Percentiles rank a stretch among this genome's conserved stretches.
Conservation (phyloP, 2,329 filamentous ascomycete species). For the Aspergillus pseudoglaucus region DNA sequence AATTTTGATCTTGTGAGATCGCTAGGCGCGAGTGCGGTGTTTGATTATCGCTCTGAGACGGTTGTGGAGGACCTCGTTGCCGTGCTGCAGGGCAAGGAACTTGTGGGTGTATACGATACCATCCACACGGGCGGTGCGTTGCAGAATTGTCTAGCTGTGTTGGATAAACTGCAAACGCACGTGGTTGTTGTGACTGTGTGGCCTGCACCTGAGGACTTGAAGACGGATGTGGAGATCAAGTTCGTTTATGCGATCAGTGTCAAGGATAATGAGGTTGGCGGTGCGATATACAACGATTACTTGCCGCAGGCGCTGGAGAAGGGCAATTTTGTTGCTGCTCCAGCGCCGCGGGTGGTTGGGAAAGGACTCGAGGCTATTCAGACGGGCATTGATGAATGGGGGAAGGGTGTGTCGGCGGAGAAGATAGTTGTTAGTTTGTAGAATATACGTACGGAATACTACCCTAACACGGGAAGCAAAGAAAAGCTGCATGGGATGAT, state of each 20-base stretch:
- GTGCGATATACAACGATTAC: conserved; percentile 26
- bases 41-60: conserved; percentile 35
- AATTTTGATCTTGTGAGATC: conserved; percentile 39
- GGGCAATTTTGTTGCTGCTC: conserved; percentile 23
- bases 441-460: no score
- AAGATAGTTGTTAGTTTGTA: not conserved
- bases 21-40: conserved; percentile 39
- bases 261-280: conserved; percentile 15
- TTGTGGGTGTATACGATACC: conserved; percentile 10
- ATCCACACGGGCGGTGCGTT: not conserved
- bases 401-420: not conserved
- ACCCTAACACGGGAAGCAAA: no score
- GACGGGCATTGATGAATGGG: not conserved
- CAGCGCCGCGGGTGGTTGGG: conserved; percentile 28
- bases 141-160: not conserved
- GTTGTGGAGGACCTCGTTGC: conserved; percentile 6
- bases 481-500: no score
- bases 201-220: not conserved
- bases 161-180: not conserved
- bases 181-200: not conserved
- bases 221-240: not conserved
- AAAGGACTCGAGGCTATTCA: not conserved
- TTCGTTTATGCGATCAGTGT: not conserved
- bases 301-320: conserved; percentile 23
- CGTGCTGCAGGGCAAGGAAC: conserved; percentile 7